Percentiles rank a stretch among this genome's conserved stretches.
Evolutionary conservation across 805 yeast genomes (phyloP).

Genomic region (Pichia cephalocereana): DNA sequence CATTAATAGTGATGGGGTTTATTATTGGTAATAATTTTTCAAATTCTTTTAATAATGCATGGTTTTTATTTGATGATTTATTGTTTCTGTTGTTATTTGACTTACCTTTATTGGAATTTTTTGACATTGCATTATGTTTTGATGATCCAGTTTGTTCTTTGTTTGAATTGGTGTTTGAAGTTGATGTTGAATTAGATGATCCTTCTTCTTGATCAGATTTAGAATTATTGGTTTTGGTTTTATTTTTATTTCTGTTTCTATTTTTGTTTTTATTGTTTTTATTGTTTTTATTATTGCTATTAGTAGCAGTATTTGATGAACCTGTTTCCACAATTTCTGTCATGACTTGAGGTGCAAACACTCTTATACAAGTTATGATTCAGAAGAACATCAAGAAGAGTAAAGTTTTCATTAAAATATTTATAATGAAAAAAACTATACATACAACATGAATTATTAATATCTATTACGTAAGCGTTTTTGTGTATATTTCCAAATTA

Average conservation of each 20-base stretch:
- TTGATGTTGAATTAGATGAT: neutral
- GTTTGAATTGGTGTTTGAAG: too few relatives aligned
- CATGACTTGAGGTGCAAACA: too few relatives aligned
- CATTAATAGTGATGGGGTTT: conserved; percentile 22
- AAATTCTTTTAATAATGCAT: conserved; percentile 16
- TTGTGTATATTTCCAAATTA: too few relatives aligned
- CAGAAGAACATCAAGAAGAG: too few relatives aligned
- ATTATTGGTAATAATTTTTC: conserved; percentile 12
- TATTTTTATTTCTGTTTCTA: neutral
- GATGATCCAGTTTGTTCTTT: too few relatives aligned
- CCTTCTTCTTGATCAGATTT: neutral
- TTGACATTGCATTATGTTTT: neutral
- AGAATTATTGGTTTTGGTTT: neutral
- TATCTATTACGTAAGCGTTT: too few relatives aligned
- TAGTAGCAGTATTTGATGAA: neutral
- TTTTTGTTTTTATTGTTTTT: conserved; percentile 1
- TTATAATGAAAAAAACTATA: too few relatives aligned
- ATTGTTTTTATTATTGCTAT: neutral
- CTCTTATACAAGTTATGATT: too few relatives aligned
- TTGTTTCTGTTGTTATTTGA: neutral
- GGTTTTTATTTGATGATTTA: neutral
- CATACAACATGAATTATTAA: too few relatives aligned
- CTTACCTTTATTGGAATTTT: neutral
- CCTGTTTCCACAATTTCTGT: neutral
- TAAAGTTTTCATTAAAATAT: too few relatives aligned